Conservation (phyloP, 495 filamentous ascomycete species). For the Talaromyces stipitatus region DNA sequence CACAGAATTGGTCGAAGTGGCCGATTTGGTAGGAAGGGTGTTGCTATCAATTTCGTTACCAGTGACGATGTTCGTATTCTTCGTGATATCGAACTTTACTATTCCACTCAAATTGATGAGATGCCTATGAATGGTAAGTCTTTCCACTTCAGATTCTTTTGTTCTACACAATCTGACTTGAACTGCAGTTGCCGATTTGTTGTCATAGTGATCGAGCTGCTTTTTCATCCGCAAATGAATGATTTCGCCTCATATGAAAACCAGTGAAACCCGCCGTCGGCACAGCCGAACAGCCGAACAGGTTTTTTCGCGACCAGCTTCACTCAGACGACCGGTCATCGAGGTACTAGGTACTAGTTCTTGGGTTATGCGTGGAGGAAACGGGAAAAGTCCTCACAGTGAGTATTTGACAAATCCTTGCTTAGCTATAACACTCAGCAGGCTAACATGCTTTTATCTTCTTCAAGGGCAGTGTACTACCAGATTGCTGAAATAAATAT, state of each 20-base stretch:
- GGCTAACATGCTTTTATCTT: background rate
- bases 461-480: slow-evolving; percentile 13
- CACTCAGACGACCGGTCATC: slow-evolving; percentile 7
- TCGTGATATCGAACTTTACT: slow-evolving; percentile 94
- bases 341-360: slow-evolving; percentile 9
- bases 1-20: slow-evolving; percentile 95
- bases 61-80: slow-evolving; percentile 96
- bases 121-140: slow-evolving; percentile 90
- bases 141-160: background rate
- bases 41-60: slow-evolving; percentile 99
- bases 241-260: background rate
- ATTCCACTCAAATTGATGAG: slow-evolving; percentile 98
- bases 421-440: background rate
- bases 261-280: background rate
- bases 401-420: background rate
- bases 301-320: background rate
- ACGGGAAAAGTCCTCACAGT: slow-evolving; percentile 16
- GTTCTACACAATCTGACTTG: slow-evolving; percentile 6
- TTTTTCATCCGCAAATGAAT: background rate
- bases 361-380: slow-evolving; percentile 27
- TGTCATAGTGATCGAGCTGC: slow-evolving; percentile 23
- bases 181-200: slow-evolving; percentile 36
- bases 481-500: background rate
- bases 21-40: slow-evolving; percentile 95
- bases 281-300: too few relatives aligned